phyloP scores from a whole-genome alignment of 345 rosid genomes.

The Brassica juncea region DNA sequence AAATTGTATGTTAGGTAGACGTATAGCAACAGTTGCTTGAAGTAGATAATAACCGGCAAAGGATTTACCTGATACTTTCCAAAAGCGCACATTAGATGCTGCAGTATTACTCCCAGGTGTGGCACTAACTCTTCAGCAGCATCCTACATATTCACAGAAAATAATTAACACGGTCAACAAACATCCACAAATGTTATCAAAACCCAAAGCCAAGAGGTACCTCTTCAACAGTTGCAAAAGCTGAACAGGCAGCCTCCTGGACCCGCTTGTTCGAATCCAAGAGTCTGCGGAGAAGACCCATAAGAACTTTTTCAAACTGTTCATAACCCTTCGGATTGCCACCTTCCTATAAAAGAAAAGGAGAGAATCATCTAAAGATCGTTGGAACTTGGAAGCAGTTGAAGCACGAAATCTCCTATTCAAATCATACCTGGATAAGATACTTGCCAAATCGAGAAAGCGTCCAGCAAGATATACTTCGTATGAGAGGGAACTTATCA shows the following conservation, averaged over 20 bases:
- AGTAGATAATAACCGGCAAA: conserved; percentile 7
- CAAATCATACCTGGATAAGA: conserved; percentile 75
- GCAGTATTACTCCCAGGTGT: conserved; percentile 75
- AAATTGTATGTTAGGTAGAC: conserved; percentile 26
- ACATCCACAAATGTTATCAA: conserved; percentile 23
- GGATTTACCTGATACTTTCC: conserved; percentile 91
- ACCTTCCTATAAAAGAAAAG: conserved; percentile 53
- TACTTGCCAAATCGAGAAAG: conserved; percentile 96
- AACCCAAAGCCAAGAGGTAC: conserved; percentile 41
- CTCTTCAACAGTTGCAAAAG: conserved; percentile 98
- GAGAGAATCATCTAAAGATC: conserved; percentile 15
- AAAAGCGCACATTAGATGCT: conserved; percentile 95
- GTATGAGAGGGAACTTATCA: conserved; percentile 88
- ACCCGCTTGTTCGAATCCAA: conserved; percentile 93
- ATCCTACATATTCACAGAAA: conserved; percentile 58
- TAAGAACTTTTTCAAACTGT: conserved; percentile 80
- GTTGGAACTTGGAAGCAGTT: conserved; percentile 18
- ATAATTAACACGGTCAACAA: conserved; percentile 20
- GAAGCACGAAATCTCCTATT: background rate
- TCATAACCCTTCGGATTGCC: conserved; percentile 70
- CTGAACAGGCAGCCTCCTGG: conserved; percentile 99
- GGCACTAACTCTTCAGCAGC: conserved; percentile 88
- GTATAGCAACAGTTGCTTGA: background rate
- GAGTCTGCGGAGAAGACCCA: conserved; percentile 78
- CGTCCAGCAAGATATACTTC: conserved; percentile 98